Evolutionary conservation across 2,329 filamentous ascomycete species (phyloP), one percentile per base, ranked within the genome.

Genomic region (Penicillium psychrosexuale): DNA sequence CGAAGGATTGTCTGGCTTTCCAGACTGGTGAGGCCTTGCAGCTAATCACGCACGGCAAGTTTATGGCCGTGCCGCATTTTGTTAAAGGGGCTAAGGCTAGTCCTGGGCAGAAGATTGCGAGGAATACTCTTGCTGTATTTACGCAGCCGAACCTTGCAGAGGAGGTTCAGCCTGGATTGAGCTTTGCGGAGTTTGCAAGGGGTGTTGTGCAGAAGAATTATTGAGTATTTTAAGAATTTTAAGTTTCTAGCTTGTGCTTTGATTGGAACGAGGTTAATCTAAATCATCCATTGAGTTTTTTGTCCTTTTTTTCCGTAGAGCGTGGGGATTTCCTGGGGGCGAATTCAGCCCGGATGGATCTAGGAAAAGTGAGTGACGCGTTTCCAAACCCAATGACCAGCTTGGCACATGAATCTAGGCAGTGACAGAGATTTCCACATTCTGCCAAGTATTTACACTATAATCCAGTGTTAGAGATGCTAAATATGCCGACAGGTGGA

Each of bases 11-110:
- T 72, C 87, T 99, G 47, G 94, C 90, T 0, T 99, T 99, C 71
- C 93, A 99, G 78, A 99, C 93, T 0, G 94, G 93, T 2, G 91
- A 97, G 76, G 88, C 93, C 0, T 78, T 99, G 47, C 88, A 97
- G 75, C 81, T 90, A 55, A 97, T 99, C 69, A 97, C 93, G 0
- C 79, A 83, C n/a, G 94, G 94, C 9, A 86, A 84, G 67, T 96
- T 99, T 79, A 90, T 88, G 74, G 94, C 94, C 1, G 94, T 97
- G 57, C 93, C 94, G 62, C 94, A 99, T 78, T 97, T 96, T 72
- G 94, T 99, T 8, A 82, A 88, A 61, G 93, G 92, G 0, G 86
- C 88, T 5, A 80, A 83, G 61, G 70, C 79, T 54, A 77, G 75
- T 13, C 78, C 77, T 2, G 55, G 55, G 5, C 43, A 53, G 33